Conservation (phyloP, 352 stramenopile species). For the Globisporangium canariense region DNA sequence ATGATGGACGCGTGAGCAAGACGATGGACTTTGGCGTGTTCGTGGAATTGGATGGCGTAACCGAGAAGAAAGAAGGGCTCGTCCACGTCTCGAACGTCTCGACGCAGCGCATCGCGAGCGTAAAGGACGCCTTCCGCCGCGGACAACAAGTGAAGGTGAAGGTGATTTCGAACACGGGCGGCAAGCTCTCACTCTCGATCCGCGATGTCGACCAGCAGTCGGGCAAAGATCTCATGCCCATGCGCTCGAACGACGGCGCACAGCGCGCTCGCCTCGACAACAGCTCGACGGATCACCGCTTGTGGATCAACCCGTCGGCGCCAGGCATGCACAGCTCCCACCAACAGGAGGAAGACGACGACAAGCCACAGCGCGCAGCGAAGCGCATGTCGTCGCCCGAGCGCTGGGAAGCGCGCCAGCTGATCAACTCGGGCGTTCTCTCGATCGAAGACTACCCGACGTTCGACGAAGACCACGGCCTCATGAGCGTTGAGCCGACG, state of each 20-base stretch:
- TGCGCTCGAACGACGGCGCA: constrained; percentile 70
- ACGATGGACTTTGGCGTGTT: constrained; percentile 97
- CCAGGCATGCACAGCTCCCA: constrained; percentile 70
- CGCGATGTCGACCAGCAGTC: constrained; percentile 97
- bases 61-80: constrained; percentile 87
- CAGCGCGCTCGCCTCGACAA: constrained; percentile 52
- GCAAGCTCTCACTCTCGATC: constrained; percentile 94
- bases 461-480: constrained; percentile 94
- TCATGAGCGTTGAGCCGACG: constrained; percentile 79
- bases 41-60: constrained; percentile 88
- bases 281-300: constrained; percentile 48
- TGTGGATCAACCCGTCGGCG: constrained; percentile 85
- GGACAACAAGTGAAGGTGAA: constrained; percentile 96
- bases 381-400: constrained; percentile 96
- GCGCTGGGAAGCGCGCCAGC: constrained; percentile 96
- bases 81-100: constrained; percentile 95
- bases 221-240: constrained; percentile 93
- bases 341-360: constrained; percentile 63
- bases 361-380: constrained; percentile 60
- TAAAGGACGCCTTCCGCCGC: constrained; percentile 84
- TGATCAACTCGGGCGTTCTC: constrained; percentile 98
- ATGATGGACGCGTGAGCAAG: constrained; percentile 91
- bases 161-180: constrained; percentile 90
- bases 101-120: constrained; percentile 79
- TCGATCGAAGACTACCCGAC: constrained; percentile 97